A percentile compares a stretch with the other conserved stretches of the same genome.
These are phyloP conservation scores for Boletus reticulatus DNA, from an alignment of 768 basidiomycete genomes.

Conservation along the genomic window DNA sequence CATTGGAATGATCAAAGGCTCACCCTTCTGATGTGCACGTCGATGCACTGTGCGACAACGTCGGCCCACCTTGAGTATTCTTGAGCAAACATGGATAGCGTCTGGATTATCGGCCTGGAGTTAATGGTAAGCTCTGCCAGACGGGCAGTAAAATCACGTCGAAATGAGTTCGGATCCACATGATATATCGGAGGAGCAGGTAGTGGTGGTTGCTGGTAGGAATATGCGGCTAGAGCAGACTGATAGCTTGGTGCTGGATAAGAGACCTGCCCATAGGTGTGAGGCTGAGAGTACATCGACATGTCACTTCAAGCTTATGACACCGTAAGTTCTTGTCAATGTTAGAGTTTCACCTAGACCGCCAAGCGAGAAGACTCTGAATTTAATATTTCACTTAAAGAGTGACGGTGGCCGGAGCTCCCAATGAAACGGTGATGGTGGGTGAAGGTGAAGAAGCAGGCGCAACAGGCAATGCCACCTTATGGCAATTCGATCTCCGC, in stretches of 20 bases:
- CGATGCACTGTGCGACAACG: constrained; percentile 78
- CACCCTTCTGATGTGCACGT: constrained; percentile 85
- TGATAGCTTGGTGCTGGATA: constrained; percentile 50
- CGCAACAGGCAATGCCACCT: constrained; percentile 24
- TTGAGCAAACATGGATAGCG: constrained; percentile 88
- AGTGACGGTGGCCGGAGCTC: constrained; percentile 39
- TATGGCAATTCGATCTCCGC: constrained; percentile 36
- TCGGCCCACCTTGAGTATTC: constrained; percentile 77
- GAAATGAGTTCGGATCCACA: constrained; percentile 69
- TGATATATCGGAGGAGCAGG: constrained; percentile 42
- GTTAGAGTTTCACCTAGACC: constrained; percentile 33
- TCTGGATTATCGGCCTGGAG: constrained; percentile 92
- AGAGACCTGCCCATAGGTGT: constrained; percentile 54
- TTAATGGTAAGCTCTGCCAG: constrained; percentile 88
- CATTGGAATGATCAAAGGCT: constrained; percentile 43
- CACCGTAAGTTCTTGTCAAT: constrained; percentile 29
- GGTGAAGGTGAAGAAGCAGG: constrained; percentile 42
- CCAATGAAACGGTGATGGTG: constrained; percentile 44
- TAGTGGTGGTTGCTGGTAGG: constrained; percentile 47
- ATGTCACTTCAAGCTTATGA: constrained; percentile 45
- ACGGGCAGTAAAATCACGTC: constrained; percentile 72
- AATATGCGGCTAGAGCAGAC: constrained; percentile 41
- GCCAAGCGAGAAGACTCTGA: constrained; percentile 31
- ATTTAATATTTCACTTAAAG: constrained; percentile 50
- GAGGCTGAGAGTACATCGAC: constrained; percentile 64